phyloP scores from a whole-genome alignment of 2,329 filamentous ascomycete genomes.

The Neopestalotiopsis rosae region DNA sequence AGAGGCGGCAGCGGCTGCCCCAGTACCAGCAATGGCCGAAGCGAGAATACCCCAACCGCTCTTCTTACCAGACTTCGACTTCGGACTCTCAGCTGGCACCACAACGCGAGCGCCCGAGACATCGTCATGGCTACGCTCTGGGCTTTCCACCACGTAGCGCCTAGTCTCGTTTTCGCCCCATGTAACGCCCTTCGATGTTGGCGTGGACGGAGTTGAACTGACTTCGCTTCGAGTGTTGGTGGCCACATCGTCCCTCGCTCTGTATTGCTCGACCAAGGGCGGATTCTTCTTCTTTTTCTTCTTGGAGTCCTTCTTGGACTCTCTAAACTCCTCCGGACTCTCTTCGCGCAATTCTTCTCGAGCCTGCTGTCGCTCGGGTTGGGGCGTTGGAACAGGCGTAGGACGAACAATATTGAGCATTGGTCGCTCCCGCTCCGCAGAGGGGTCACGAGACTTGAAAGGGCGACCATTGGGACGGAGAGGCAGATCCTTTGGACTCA shows the following conservation, averaged over 20 bases:
- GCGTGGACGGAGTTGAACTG: constrained; percentile 46
- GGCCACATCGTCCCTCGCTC: constrained; percentile 39
- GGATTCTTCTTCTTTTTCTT: constrained; percentile 17
- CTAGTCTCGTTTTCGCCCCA: constrained; percentile 71
- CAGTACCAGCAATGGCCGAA: constrained; percentile 51
- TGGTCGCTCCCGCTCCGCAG: constrained; percentile 60
- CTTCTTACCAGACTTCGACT: constrained; percentile 42
- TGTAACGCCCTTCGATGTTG: constrained; percentile 62
- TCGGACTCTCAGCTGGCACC: constrained; percentile 33
- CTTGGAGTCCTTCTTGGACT: constrained; percentile 18
- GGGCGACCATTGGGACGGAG: not conserved
- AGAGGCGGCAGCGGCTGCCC: constrained; percentile 33
- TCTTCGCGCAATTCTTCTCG: constrained; percentile 24
- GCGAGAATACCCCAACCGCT: constrained; percentile 59
- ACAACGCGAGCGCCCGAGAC: constrained; percentile 35
- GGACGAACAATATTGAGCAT: constrained; percentile 66
- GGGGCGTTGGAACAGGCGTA: constrained; percentile 60
- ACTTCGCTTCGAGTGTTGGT: constrained; percentile 48
- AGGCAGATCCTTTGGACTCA: constrained; percentile 57
- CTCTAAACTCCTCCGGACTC: not conserved
- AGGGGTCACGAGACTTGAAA: constrained; percentile 49
- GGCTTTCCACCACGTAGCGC: constrained; percentile 66
- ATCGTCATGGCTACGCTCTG: constrained; percentile 46
- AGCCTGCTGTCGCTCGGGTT: constrained; percentile 45
- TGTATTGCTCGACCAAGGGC: constrained; percentile 20